Evolutionary conservation across 2,329 filamentous ascomycete genomes (phyloP).

Genomic region (Apiospora sp.): DNA sequence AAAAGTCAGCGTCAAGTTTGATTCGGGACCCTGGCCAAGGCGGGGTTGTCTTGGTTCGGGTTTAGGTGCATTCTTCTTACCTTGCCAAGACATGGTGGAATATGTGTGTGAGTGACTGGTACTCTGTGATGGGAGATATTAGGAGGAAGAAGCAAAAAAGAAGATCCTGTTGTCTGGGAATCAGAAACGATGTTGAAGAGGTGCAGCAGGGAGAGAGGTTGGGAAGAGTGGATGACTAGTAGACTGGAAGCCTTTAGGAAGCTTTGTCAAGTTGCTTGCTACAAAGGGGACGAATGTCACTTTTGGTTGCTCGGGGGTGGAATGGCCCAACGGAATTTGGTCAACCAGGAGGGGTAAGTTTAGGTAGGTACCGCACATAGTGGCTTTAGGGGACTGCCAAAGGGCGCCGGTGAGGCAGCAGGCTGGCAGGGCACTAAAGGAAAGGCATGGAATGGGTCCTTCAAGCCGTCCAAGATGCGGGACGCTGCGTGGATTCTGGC

Average conservation of each 20-base stretch:
- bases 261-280: slow-evolving; percentile 21
- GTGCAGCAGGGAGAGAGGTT: slow-evolving; percentile 14
- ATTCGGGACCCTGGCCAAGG: neutral
- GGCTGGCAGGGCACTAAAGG: neutral
- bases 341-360: slow-evolving; percentile 9
- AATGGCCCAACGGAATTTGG: slow-evolving; percentile 19
- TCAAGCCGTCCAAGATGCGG: neutral
- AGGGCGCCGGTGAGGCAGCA: neutral
- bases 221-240: slow-evolving; percentile 24
- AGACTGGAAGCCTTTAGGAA: neutral
- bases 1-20: slow-evolving; percentile 38
- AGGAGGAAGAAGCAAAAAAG: slow-evolving; percentile 26
- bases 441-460: neutral
- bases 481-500: slow-evolving; percentile 12
- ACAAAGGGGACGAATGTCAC: slow-evolving; percentile 8
- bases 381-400: slow-evolving; percentile 7
- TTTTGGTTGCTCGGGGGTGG: neutral
- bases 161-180: slow-evolving; percentile 4
- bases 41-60: slow-evolving; percentile 23
- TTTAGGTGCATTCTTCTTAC: slow-evolving; percentile 52
- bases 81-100: slow-evolving; percentile 75
- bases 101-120: slow-evolving; percentile 25
- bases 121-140: slow-evolving; percentile 5
- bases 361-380: neutral
- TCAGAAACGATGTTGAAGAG: slow-evolving; percentile 10